These are phyloP conservation scores for Gastrodia elata DNA, from an alignment of 106 monocot species.

Conservation along the genomic window DNA sequence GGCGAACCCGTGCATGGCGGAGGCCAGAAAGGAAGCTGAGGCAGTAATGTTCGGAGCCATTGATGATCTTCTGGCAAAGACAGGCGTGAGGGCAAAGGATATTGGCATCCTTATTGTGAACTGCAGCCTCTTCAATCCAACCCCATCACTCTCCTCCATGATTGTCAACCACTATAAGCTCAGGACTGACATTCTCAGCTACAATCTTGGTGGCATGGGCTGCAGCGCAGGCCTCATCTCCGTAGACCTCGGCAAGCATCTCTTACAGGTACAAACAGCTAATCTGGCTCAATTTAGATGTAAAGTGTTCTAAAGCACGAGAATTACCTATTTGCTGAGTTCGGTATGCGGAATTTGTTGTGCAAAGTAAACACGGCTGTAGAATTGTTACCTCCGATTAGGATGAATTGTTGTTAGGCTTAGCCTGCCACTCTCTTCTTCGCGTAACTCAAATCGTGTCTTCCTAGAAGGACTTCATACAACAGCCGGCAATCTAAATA, in stretches of 20 bases:
- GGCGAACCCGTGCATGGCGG: conserved; percentile 17
- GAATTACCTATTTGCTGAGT: too few relatives aligned
- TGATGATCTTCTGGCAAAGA: conserved; percentile 15
- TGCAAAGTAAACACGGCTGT: too few relatives aligned
- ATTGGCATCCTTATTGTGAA: conserved; percentile 19
- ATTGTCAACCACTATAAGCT: conserved; percentile 21
- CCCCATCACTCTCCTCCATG: conserved; percentile 23
- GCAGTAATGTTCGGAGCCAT: conserved; percentile 17
- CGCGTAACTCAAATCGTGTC: too few relatives aligned
- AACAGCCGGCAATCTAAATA: too few relatives aligned
- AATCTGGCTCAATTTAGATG: too few relatives aligned
- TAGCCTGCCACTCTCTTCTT: too few relatives aligned
- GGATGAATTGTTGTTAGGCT: too few relatives aligned
- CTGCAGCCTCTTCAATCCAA: conserved; percentile 18
- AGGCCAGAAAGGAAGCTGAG: conserved; percentile 22
- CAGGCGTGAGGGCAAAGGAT: conserved; percentile 15
- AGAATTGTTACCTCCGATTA: too few relatives aligned
- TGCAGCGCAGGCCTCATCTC: conserved; percentile 32
- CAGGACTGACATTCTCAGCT: conserved; percentile 12
- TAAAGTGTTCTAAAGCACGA: too few relatives aligned
- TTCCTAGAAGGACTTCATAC: too few relatives aligned
- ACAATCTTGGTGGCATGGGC: conserved; percentile 32
- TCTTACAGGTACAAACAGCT: conserved; percentile 5
- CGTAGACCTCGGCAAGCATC: conserved; percentile 19
- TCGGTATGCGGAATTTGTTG: too few relatives aligned